These are phyloP conservation scores for Rhinocladiella similis DNA, from an alignment of 2,329 filamentous ascomycete species.

Conservation along the genomic window DNA sequence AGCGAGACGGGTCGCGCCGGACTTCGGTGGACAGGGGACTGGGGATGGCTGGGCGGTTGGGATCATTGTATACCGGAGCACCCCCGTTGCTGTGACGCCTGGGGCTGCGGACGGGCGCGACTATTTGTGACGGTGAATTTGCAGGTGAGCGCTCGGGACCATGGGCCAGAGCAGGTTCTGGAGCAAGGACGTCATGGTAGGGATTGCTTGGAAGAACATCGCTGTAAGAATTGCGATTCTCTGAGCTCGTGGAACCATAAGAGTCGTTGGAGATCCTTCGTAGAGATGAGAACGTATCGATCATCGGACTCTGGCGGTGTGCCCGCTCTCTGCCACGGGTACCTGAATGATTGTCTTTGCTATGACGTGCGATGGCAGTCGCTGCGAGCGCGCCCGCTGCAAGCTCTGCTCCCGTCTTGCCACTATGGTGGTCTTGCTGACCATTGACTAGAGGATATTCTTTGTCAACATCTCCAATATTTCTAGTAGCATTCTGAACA, in stretches of 20 bases:
- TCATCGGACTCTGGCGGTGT: constrained; percentile 1
- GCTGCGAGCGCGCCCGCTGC: constrained; percentile 10
- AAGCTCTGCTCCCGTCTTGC: constrained; percentile 3
- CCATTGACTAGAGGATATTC: constrained; percentile 5
- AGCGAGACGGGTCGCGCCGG: constrained; percentile 3
- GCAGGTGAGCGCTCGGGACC: background rate
- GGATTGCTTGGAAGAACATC: constrained; percentile 2
- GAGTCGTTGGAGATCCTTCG: constrained; percentile 4
- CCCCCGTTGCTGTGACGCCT: constrained; percentile 20
- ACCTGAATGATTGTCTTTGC: constrained; percentile 9
- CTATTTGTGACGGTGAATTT: background rate
- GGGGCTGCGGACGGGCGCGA: constrained; percentile 7
- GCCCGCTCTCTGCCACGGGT: constrained; percentile 13
- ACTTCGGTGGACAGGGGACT: constrained; percentile 23
- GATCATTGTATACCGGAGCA: constrained; percentile 11
- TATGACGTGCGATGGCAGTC: constrained; percentile 10
- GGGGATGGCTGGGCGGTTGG: constrained; percentile 18
- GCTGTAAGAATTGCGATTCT: constrained; percentile 3
- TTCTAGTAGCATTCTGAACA: constrained; percentile 17
- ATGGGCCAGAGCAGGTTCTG: background rate
- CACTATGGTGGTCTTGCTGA: background rate
- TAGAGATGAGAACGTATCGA: background rate
- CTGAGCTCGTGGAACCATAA: background rate
- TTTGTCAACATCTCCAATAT: constrained; percentile 19
- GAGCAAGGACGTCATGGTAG: background rate